phyloP scores from a whole-genome alignment of 1,139 yeast genomes.

The Candida buenavistaensis region DNA sequence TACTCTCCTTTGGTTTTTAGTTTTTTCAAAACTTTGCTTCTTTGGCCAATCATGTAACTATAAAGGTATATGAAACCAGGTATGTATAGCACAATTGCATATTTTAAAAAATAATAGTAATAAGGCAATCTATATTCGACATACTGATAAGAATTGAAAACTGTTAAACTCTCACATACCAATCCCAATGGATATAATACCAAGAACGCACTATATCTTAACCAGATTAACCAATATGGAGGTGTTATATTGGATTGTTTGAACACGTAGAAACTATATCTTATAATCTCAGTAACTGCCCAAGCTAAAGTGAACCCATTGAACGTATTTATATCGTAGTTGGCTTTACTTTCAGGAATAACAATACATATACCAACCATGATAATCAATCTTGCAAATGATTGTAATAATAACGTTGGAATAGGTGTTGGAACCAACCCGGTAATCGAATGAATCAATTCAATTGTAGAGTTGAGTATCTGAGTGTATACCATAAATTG shows the following conservation, averaged over 20 bases:
- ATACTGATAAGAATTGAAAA: constrained; percentile 26
- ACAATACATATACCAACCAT: constrained; percentile 31
- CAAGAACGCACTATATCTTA: constrained; percentile 34
- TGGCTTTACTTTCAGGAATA: constrained; percentile 35
- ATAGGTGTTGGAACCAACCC: constrained; percentile 36
- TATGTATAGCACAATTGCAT: constrained; percentile 29
- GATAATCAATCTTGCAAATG: constrained; percentile 33
- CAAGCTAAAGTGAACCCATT: constrained; percentile 31
- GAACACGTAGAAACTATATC: constrained; percentile 29
- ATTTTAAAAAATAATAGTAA: constrained; percentile 25
- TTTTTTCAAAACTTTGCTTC: constrained; percentile 22
- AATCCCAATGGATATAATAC: constrained; percentile 39
- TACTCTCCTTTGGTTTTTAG: not conserved
- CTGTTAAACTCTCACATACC: constrained; percentile 30
- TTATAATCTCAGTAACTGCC: constrained; percentile 34
- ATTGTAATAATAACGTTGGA: constrained; percentile 30
- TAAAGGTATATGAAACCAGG: constrained; percentile 37
- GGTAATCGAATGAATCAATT: constrained; percentile 24
- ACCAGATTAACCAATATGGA: constrained; percentile 29
- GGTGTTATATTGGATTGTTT: constrained; percentile 8
- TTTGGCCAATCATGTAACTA: constrained; percentile 34
- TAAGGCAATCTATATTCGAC: constrained; percentile 11
- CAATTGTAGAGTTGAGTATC: constrained; percentile 29
- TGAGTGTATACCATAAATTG: constrained; percentile 29
- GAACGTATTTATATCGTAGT: constrained; percentile 25